Conservation (phyloP, 441 rosid species). For the Pelargonium myrrhifolium region DNA sequence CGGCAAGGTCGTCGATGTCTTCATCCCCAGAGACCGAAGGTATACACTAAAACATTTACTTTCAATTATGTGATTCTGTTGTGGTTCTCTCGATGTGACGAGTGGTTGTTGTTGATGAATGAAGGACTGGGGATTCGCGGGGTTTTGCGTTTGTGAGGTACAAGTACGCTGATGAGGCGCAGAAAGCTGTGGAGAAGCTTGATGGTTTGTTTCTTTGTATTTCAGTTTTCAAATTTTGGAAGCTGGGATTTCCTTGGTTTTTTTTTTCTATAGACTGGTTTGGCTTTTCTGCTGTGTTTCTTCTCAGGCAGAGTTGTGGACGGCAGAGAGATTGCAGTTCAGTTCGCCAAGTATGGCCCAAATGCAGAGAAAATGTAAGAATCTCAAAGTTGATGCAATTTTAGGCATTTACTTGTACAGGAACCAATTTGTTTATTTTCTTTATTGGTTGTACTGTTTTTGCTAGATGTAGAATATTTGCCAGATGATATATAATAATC, state of each 20-base stretch:
- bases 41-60: constrained; percentile 1
- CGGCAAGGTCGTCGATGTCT: constrained; percentile 67
- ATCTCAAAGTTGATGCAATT: not conserved
- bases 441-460: too few species aligned
- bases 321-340: constrained; percentile 69
- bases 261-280: not conserved
- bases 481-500: too few species aligned
- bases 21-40: constrained; percentile 76
- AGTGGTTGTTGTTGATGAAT: not conserved
- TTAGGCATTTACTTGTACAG: not conserved
- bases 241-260: not conserved
- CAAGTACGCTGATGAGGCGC: constrained; percentile 71
- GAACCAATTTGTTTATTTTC: too few species aligned
- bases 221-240: not conserved
- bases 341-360: constrained; percentile 71
- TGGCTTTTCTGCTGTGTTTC: not conserved
- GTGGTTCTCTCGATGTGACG: not conserved
- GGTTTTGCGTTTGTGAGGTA: constrained; percentile 76
- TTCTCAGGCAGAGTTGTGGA: constrained; percentile 63
- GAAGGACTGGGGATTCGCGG: constrained; percentile 66
- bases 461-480: too few species aligned
- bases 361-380: constrained; percentile 67
- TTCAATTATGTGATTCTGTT: not conserved
- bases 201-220: constrained; percentile 34
- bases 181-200: constrained; percentile 67